Conservation (phyloP, 2,329 filamentous ascomycete species). For the Microdochium nivale region DNA sequence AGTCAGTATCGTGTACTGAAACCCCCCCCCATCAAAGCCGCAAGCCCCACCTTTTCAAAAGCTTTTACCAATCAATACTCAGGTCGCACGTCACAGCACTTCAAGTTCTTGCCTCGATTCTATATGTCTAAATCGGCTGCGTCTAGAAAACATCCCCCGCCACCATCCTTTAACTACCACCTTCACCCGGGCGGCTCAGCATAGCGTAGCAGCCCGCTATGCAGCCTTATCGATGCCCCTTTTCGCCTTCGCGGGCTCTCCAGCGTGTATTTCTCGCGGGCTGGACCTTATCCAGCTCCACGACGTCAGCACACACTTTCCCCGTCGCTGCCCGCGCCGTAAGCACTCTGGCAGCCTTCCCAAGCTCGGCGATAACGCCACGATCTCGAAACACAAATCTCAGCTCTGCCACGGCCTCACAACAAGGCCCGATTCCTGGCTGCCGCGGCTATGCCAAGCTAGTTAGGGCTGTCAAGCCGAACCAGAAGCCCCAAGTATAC, state of each 20-base stretch:
- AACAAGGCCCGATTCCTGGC: background rate
- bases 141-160: too few relatives aligned
- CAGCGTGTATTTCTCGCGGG: constrained; percentile 16
- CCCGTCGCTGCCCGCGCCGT: background rate
- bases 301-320: background rate
- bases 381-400: background rate
- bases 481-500: constrained; percentile 25
- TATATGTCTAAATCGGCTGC: too few relatives aligned
- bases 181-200: too few relatives aligned
- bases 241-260: constrained; percentile 17
- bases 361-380: background rate
- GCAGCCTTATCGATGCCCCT: constrained; percentile 14
- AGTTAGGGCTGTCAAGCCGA: background rate
- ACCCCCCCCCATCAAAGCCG: too few relatives aligned
- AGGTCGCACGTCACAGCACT: too few relatives aligned
- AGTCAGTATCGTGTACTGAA: too few relatives aligned
- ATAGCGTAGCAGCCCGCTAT: constrained; percentile 6
- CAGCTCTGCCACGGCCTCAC: background rate
- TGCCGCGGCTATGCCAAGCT: constrained; percentile 7
- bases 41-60: too few relatives aligned
- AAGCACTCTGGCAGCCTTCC: background rate
- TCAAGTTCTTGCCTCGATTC: too few relatives aligned
- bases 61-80: too few relatives aligned
- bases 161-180: too few relatives aligned
- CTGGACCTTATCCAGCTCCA: constrained; percentile 4